Conservation (phyloP, 805 yeast species). For the Candida boleticola region DNA sequence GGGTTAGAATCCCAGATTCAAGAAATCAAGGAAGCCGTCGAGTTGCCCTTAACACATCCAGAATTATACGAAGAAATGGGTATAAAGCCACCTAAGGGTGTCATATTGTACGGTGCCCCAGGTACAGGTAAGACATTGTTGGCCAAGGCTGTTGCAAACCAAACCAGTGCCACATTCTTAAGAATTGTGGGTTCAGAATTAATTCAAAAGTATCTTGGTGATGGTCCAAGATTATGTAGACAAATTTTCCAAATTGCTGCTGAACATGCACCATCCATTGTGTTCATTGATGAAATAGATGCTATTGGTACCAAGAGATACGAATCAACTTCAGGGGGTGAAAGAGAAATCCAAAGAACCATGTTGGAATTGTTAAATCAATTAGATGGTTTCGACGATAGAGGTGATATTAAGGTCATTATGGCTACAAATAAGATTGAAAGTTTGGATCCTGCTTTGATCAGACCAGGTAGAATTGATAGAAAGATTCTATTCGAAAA, state of each 20-base stretch:
- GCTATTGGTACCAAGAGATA: slow-evolving; percentile 99
- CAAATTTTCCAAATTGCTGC: slow-evolving; percentile 96
- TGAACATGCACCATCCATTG: slow-evolving; percentile 97
- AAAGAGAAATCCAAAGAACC: slow-evolving; percentile 95
- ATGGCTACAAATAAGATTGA: slow-evolving; percentile 98
- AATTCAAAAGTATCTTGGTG: slow-evolving; percentile 95
- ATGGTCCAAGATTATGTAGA: slow-evolving; percentile 92
- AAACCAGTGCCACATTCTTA: slow-evolving; percentile 92
- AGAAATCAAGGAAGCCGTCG: slow-evolving; percentile 96
- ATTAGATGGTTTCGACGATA: slow-evolving; percentile 94
- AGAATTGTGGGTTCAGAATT: slow-evolving; percentile 97
- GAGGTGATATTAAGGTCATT: slow-evolving; percentile 95
- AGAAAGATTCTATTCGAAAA: slow-evolving; percentile 94
- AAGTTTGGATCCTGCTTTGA: slow-evolving; percentile 90
- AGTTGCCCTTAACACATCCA: slow-evolving; percentile 93
- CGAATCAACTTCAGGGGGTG: slow-evolving; percentile 96
- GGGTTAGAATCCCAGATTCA: slow-evolving; percentile 95
- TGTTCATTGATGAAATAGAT: slow-evolving; percentile 96
- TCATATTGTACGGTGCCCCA: slow-evolving; percentile 94
- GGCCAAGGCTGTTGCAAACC: slow-evolving; percentile 98
- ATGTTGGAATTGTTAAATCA: slow-evolving; percentile 95
- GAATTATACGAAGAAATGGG: slow-evolving; percentile 98
- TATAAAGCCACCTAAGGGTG: slow-evolving; percentile 97
- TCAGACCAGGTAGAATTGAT: slow-evolving; percentile 97
- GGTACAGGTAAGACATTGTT: slow-evolving; percentile 96